These are phyloP conservation scores for Nakazawaea sp. DNA, from an alignment of 805 yeast genomes.

Conservation along the genomic window DNA sequence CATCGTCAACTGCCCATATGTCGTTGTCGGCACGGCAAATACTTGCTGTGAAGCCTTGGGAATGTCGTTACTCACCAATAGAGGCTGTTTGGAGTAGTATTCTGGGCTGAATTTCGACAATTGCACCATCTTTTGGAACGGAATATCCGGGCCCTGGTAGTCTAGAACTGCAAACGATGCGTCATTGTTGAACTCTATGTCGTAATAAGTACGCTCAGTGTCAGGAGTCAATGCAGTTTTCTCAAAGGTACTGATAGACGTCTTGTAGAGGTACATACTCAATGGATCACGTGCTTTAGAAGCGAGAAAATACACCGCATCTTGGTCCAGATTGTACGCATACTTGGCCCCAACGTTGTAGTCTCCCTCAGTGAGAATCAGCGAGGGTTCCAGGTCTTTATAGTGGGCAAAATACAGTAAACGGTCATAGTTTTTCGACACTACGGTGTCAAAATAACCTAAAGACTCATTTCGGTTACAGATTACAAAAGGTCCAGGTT, in stretches of 20 bases:
- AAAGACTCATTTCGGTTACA: conserved; percentile 23
- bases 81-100: background rate
- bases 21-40: conserved; percentile 42
- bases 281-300: conserved; percentile 44
- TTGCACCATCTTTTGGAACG: conserved; percentile 34
- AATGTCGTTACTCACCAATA: conserved; percentile 6
- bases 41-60: background rate
- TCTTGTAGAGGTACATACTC: conserved; percentile 54
- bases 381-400: conserved; percentile 29
- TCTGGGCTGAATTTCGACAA: conserved; percentile 11
- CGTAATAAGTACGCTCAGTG: conserved; percentile 36
- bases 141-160: conserved; percentile 43
- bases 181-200: conserved; percentile 48
- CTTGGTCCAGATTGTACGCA: conserved; percentile 38
- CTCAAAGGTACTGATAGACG: conserved; percentile 26
- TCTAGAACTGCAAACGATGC: conserved; percentile 42
- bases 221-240: conserved; percentile 22
- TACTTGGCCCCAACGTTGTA: conserved; percentile 48
- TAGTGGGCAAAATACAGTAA: conserved; percentile 52
- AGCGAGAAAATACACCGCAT: conserved; percentile 47
- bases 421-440: conserved; percentile 52
- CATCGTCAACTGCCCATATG: conserved; percentile 25
- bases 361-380: conserved; percentile 34
- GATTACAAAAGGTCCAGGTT: conserved; percentile 26
- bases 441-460: conserved; percentile 63